Evolutionary conservation across 2,329 filamentous ascomycete genomes (phyloP).

Genomic region (Claviceps pazoutovae): DNA sequence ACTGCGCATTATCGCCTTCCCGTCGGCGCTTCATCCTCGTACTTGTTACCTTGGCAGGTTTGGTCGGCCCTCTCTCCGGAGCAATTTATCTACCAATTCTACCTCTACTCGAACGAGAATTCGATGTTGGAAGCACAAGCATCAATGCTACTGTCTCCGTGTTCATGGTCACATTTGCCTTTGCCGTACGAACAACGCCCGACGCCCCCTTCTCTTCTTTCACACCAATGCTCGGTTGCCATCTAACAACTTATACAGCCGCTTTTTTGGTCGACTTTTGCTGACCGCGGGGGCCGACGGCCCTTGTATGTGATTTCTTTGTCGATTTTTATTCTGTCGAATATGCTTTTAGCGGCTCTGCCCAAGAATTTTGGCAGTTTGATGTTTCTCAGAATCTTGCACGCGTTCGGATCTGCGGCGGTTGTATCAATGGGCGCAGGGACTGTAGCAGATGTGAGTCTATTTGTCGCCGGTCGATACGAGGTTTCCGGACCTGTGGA

Average conservation of each 20-base stretch:
- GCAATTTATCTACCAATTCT: constrained; percentile 30
- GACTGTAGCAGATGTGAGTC: constrained; percentile 24
- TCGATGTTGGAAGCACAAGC: constrained; percentile 19
- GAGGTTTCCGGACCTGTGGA: background rate
- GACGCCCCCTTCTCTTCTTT: background rate
- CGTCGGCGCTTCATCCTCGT: constrained; percentile 23
- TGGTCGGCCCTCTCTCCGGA: constrained; percentile 28
- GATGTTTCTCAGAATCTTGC: constrained; percentile 25
- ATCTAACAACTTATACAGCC: constrained; percentile 12
- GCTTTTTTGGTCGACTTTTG: constrained; percentile 26
- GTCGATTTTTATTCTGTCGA: constrained; percentile 23
- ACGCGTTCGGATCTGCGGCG: constrained; percentile 27
- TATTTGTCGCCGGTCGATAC: background rate
- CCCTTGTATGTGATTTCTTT: constrained; percentile 27
- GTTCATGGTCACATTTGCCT: constrained; percentile 29
- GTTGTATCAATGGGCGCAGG: constrained; percentile 29
- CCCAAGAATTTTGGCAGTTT: constrained; percentile 24
- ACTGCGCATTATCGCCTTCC: constrained; percentile 23
- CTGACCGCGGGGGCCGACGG: constrained; percentile 25
- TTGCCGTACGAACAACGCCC: constrained; percentile 15
- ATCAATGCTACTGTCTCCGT: constrained; percentile 31
- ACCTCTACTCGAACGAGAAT: constrained; percentile 22
- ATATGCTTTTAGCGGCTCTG: constrained; percentile 23
- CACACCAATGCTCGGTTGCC: background rate
- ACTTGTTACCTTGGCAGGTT: constrained; percentile 26